Percentiles rank a stretch among this genome's conserved stretches.
phyloP scores from a whole-genome alignment of 2,329 filamentous ascomycete species.

The Aspergillus fumigatus region DNA sequence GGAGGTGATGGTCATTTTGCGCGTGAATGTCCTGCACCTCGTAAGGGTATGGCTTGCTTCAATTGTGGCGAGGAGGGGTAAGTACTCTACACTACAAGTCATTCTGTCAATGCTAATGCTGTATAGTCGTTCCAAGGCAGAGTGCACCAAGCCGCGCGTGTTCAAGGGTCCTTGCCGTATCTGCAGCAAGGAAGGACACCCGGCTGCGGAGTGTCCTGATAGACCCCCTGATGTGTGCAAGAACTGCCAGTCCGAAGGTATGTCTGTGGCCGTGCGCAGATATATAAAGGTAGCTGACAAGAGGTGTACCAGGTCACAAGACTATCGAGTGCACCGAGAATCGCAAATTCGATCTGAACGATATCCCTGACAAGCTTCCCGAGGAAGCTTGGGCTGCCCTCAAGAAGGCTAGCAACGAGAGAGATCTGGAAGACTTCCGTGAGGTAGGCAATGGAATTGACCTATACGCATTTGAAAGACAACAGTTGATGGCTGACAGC shows the following conservation, averaged over 20 bases:
- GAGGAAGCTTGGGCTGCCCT: constrained; percentile 49
- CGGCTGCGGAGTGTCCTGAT: constrained; percentile 42
- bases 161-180: constrained; percentile 45
- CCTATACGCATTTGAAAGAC: background rate
- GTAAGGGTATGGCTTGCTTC: constrained; percentile 40
- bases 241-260: constrained; percentile 46
- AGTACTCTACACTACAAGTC: background rate
- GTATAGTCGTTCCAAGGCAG: constrained; percentile 38
- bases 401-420: constrained; percentile 45
- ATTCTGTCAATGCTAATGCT: background rate
- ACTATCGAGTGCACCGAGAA: constrained; percentile 43
- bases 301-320: constrained; percentile 37
- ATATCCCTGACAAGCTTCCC: constrained; percentile 44
- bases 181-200: constrained; percentile 46
- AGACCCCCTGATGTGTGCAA: constrained; percentile 41
- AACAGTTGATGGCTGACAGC: constrained; percentile 3
- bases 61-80: constrained; percentile 41
- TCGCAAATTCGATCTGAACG: constrained; percentile 40
- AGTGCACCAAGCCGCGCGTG: constrained; percentile 44
- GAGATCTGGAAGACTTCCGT: constrained; percentile 50
- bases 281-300: constrained; percentile 1
- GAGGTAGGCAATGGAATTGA: constrained; percentile 25
- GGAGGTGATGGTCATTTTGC: constrained; percentile 35
- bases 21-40: constrained; percentile 42
- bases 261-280: background rate